A percentile compares a stretch with the other conserved stretches of the same genome.
These are phyloP conservation scores for Penicillium hordei DNA, from an alignment of 2,329 filamentous ascomycete species.

Conservation along the genomic window DNA sequence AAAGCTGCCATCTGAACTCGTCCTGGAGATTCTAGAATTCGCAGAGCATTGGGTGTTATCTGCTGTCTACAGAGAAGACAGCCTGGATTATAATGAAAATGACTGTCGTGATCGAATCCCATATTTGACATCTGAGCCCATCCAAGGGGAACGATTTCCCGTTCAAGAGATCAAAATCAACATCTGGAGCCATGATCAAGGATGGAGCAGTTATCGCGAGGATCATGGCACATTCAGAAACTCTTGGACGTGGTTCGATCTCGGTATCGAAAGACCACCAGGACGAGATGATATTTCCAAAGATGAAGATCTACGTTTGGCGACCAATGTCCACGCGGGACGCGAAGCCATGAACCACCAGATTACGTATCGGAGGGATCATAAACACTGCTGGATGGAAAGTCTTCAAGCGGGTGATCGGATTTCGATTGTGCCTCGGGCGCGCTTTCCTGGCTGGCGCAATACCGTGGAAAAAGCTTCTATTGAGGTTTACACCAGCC, in stretches of 20 bases:
- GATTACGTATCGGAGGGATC: neutral
- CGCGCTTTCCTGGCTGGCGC: conserved; percentile 6
- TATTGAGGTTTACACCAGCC: conserved; percentile 10
- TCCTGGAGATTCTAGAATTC: conserved; percentile 4
- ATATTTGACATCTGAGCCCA: conserved; percentile 8
- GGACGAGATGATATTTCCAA: neutral
- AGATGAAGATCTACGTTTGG: neutral
- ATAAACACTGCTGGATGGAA: neutral
- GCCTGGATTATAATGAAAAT: neutral
- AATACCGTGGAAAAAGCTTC: conserved; percentile 7
- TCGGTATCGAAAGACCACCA: neutral
- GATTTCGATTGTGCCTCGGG: conserved; percentile 6
- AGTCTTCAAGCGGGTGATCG: conserved; percentile 3
- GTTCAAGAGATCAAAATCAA: conserved; percentile 11
- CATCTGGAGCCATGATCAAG: conserved; percentile 14
- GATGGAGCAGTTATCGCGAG: conserved; percentile 5
- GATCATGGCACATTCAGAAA: conserved; percentile 2
- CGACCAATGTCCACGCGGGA: conserved; percentile 11
- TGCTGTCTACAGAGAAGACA: neutral
- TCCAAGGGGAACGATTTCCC: conserved; percentile 6
- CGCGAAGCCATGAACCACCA: neutral
- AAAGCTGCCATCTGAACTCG: conserved; percentile 10
- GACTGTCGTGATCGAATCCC: neutral
- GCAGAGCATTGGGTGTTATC: conserved; percentile 12
- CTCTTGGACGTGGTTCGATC: conserved; percentile 15